Conservation (phyloP, 108 stramenopile genomes). For the Phaeodactylum tricornutum region DNA sequence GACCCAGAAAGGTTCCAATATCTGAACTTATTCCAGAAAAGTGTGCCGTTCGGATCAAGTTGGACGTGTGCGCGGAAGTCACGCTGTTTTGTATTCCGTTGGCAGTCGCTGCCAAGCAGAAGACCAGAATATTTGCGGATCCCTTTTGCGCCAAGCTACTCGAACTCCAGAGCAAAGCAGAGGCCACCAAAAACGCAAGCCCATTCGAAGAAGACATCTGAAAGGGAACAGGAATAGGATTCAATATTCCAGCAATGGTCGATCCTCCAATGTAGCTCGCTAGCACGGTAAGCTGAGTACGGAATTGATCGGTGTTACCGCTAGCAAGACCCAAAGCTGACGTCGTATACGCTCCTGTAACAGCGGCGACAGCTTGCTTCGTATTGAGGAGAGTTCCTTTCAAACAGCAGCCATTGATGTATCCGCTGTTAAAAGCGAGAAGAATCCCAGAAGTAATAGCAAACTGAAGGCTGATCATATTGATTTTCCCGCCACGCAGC, state of each 20-base stretch:
- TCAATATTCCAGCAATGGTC: slow-evolving; percentile 19
- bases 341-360: slow-evolving; percentile 50
- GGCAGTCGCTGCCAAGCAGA: slow-evolving; percentile 26
- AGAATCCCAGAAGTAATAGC: no score
- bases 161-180: slow-evolving; percentile 6
- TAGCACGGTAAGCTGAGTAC: slow-evolving; percentile 17
- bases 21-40: slow-evolving; percentile 38
- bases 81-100: slow-evolving; percentile 38
- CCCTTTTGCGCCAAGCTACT: neutral
- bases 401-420: slow-evolving; percentile 42
- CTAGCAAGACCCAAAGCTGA: slow-evolving; percentile 29
- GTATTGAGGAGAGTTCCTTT: slow-evolving; percentile 21
- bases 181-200: slow-evolving; percentile 8
- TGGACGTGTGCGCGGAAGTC: slow-evolving; percentile 26
- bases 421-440: slow-evolving; percentile 43
- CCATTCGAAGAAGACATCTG: slow-evolving; percentile 3
- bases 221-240: slow-evolving; percentile 25
- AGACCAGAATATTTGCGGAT: slow-evolving; percentile 3
- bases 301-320: slow-evolving; percentile 14
- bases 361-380: slow-evolving; percentile 33
- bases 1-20: slow-evolving; percentile 38
- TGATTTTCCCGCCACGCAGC: no score
- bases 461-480: no score
- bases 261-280: slow-evolving; percentile 29
- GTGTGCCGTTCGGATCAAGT: slow-evolving; percentile 40